phyloP scores from a whole-genome alignment of 129 eudicot genomes.

The Helichrysum umbraculigerum region DNA sequence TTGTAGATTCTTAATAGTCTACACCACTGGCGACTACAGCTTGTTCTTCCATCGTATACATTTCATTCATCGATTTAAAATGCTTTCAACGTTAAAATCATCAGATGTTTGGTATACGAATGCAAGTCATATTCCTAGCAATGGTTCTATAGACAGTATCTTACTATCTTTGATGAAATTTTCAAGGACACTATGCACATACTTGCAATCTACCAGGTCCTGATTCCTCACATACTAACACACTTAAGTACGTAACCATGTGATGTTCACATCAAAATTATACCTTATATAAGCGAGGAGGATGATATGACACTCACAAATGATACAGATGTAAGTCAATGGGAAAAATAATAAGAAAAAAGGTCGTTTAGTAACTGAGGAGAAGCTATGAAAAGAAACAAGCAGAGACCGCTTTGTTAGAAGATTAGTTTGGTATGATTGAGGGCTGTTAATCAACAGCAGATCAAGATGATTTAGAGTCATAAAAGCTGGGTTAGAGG shows the following conservation, averaged over 20 bases:
- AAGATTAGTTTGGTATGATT: conserved; percentile 72
- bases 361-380: conserved; percentile 77
- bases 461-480: conserved; percentile 69
- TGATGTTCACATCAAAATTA: conserved; percentile 62
- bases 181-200: conserved; percentile 77
- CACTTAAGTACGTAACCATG: conserved; percentile 87
- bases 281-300: conserved; percentile 53
- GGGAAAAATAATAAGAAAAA: conserved; percentile 62
- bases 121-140: conserved; percentile 55
- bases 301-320: conserved; percentile 54
- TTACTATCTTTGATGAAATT: conserved; percentile 55
- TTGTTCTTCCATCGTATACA: not conserved
- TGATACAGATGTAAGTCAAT: conserved; percentile 67
- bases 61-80: not conserved
- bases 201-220: conserved; percentile 95
- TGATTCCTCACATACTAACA: conserved; percentile 80
- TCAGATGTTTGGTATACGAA: conserved; percentile 50
- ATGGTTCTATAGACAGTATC: conserved; percentile 61
- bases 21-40: too few relatives aligned
- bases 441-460: conserved; percentile 74
- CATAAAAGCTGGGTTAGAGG: conserved; percentile 61
- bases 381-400: conserved; percentile 95
- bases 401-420: conserved; percentile 74
- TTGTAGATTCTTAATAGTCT: too few relatives aligned
- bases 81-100: not conserved